phyloP scores from a whole-genome alignment of 2,329 filamentous ascomycete genomes.

The Ciborinia camelliae region DNA sequence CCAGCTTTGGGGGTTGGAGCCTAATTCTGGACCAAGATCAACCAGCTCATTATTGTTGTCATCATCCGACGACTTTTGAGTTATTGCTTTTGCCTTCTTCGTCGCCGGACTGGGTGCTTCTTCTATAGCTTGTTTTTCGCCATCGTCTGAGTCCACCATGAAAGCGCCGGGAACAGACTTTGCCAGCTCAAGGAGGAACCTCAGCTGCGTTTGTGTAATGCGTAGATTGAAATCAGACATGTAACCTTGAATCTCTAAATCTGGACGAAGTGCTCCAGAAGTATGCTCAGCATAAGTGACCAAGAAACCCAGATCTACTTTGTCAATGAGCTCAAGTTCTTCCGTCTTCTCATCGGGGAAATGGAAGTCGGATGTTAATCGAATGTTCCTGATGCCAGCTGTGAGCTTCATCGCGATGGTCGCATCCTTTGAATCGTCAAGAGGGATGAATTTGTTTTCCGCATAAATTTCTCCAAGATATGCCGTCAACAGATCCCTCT shows the following conservation, averaged over 20 bases:
- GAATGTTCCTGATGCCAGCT: conserved; percentile 87
- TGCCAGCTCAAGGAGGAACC: conserved; percentile 83
- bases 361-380: conserved; percentile 84
- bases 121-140: conserved; percentile 69
- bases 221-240: conserved; percentile 92
- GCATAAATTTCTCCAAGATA: conserved; percentile 97
- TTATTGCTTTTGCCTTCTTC: conserved; percentile 30
- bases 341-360: conserved; percentile 70
- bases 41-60: conserved; percentile 45
- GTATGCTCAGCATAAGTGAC: conserved; percentile 89
- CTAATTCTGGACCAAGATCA: conserved; percentile 67
- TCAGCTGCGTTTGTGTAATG: conserved; percentile 86
- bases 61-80: conserved; percentile 18
- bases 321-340: conserved; percentile 93
- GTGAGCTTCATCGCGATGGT: conserved; percentile 84
- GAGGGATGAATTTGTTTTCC: conserved; percentile 83
- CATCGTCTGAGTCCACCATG: conserved; percentile 66
- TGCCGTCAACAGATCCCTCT: conserved; percentile 81
- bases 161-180: conserved; percentile 87
- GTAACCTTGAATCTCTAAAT: conserved; percentile 84
- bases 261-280: conserved; percentile 71
- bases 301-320: conserved; percentile 90
- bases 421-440: conserved; percentile 72
- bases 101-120: conserved; percentile 59
- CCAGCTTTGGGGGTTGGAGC: conserved; percentile 69